A percentile compares a stretch with the other conserved stretches of the same genome.
Conservation (phyloP, 257 asterid genomes). For the Nicotiana benthamiana region DNA sequence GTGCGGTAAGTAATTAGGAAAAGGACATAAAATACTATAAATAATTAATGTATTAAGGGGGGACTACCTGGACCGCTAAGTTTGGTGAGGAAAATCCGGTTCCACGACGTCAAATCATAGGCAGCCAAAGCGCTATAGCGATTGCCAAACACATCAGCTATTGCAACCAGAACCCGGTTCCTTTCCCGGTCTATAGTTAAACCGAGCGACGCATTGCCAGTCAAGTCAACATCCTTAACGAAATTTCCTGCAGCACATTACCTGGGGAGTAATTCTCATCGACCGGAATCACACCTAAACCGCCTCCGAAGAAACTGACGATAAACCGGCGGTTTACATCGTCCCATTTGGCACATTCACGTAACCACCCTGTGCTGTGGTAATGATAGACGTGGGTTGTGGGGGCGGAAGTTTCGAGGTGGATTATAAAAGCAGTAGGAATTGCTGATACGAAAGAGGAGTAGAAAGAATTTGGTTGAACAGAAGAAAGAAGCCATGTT, state of each 20-base stretch:
- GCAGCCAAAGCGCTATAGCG: conserved; percentile 73
- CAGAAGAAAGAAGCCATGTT: conserved; percentile 37
- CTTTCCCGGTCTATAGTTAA: conserved; percentile 69
- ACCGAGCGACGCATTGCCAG: conserved; percentile 78
- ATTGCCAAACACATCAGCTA: conserved; percentile 59
- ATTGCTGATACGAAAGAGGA: conserved; percentile 55
- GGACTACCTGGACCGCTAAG: conserved; percentile 71
- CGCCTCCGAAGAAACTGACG: conserved; percentile 77
- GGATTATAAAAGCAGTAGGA: conserved; percentile 61
- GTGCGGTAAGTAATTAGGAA: not conserved
- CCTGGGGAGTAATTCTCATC: conserved; percentile 7
- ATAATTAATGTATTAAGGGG: too few species aligned
- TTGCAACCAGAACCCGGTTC: conserved; percentile 60
- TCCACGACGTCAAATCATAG: conserved; percentile 71
- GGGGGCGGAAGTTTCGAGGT: conserved; percentile 47
- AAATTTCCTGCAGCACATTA: conserved; percentile 44
- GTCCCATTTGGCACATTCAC: conserved; percentile 94
- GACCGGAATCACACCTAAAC: conserved; percentile 60
- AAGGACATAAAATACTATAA: not conserved
- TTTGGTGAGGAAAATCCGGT: conserved; percentile 59
- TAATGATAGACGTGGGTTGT: conserved; percentile 47
- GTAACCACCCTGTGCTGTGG: conserved; percentile 66
- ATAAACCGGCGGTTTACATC: conserved; percentile 56
- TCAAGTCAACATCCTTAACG: conserved; percentile 44
- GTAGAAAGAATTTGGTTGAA: conserved; percentile 35